Percentiles rank a stretch among this genome's conserved stretches.
Conservation (phyloP, 106 monocot species). For the Phalaenopsis equestris region DNA sequence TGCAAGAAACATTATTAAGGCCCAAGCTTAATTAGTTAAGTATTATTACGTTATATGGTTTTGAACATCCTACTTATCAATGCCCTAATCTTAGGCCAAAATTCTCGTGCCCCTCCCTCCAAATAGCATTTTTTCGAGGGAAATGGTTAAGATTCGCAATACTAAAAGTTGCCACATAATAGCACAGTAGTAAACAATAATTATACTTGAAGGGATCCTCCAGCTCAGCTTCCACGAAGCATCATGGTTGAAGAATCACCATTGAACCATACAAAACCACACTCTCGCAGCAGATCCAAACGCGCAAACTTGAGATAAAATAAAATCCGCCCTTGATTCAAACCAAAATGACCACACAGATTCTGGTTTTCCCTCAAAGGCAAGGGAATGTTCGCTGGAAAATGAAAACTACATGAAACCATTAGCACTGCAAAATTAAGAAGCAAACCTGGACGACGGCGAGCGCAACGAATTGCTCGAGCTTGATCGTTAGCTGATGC, state of each 20-base stretch:
- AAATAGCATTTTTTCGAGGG: not conserved
- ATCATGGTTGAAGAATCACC: not conserved
- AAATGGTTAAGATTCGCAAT: not conserved
- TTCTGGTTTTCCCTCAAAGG: not conserved
- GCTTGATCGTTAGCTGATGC: conserved; percentile 60
- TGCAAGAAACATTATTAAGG: not conserved
- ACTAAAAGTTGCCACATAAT: not conserved
- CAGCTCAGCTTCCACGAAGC: not conserved
- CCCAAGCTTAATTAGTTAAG: not conserved
- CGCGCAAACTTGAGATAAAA: not conserved
- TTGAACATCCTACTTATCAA: not conserved
- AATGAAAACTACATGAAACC: not conserved
- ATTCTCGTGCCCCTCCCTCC: not conserved
- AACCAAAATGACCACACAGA: not conserved
- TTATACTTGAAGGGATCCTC: not conserved
- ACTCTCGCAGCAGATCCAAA: not conserved
- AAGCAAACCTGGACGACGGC: conserved; percentile 43
- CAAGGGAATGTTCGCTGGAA: not conserved
- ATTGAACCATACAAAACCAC: not conserved
- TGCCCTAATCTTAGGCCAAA: not conserved
- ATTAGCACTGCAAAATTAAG: not conserved
- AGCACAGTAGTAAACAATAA: not conserved
- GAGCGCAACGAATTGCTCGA: conserved; percentile 60
- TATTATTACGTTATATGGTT: not conserved
- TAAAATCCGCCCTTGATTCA: not conserved